Base-by-base conservation (phyloP, 345 rosid species). In the Eucalyptus erythrocorys region DNA sequence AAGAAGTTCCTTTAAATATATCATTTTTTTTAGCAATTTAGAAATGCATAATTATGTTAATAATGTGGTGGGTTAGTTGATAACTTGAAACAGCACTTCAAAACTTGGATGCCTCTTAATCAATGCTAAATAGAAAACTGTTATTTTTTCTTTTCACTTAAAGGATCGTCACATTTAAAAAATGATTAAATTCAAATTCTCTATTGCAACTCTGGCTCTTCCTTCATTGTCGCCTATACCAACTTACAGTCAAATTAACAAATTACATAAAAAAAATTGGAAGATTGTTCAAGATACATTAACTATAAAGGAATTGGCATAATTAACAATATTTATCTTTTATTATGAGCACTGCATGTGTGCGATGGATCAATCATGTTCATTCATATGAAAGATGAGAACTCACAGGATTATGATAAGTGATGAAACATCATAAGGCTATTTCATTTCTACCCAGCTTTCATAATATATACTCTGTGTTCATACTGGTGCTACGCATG, bases 401-500 rank as follows among this genome's bases (percentile, higher is more conserved):
- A 55, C 59, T 55, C 22, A 55, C 0, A 55, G 5, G 26, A 55
- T 55, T 55, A 22, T 26, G 59, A 55, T 8, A 53, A 0, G 59
- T 22, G 59, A 55, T 22, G 27, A 2, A 55, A 22, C 4, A 55
- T 0, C 59, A 22, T 55, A 55, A 22, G 21, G 59, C 59, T 55
- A 22, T 22, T 48, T 47, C 48, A 47, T 47, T 12, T 53, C 27
- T 55, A 22, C 59, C 26, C 3, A 8, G 12, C 5, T 9, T 55
- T 22, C 26, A 22, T 55, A 55, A 7, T 7, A 51, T 7, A 7
- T 51, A 7, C 57, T 51, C 2, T 5, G 26, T 53, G 59, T 53
- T 53, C 4, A 5, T 53, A 6, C 5, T 2, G 2, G 66, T 0
- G 66, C 32, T 27, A 21, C 26, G 66, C 66, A 59, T 0, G 3